These are phyloP conservation scores for Geotrichum bryndzae DNA, from an alignment of 1,139 yeast species.

Conservation along the genomic window DNA sequence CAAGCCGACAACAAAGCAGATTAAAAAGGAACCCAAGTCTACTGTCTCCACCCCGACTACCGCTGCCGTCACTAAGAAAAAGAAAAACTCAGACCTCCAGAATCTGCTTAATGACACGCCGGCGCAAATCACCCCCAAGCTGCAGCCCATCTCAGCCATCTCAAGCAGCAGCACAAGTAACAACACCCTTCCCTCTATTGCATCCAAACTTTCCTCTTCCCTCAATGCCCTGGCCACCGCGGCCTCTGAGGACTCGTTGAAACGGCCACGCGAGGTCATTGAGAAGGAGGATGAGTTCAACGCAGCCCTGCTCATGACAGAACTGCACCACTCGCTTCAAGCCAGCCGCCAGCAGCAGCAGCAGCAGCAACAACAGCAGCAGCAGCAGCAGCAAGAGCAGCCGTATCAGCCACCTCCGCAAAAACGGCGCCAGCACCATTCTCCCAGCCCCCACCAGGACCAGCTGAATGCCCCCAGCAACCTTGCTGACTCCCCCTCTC, in stretches of 20 bases:
- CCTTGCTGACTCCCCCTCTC: background rate
- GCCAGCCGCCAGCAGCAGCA: background rate
- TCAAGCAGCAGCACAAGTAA: background rate
- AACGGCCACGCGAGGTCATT: background rate
- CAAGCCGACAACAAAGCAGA: background rate
- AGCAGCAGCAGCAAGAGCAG: background rate
- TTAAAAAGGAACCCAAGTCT: background rate
- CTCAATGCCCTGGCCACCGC: conserved; percentile 14
- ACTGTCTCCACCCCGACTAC: background rate
- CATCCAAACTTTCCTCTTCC: background rate
- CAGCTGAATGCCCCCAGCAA: too few species aligned
- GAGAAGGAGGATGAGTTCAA: conserved; percentile 24
- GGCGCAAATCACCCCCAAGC: background rate
- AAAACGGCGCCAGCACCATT: background rate
- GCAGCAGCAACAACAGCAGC: background rate
- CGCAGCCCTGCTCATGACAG: conserved; percentile 31
- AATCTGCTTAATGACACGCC: background rate
- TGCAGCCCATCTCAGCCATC: background rate
- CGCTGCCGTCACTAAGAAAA: background rate
- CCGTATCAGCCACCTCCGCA: background rate
- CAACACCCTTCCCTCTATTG: background rate
- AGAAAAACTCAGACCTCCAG: conserved; percentile 1
- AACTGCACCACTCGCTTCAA: conserved; percentile 24
- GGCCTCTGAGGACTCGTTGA: conserved; percentile 10
- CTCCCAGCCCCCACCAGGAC: too few species aligned